phyloP scores from a whole-genome alignment of 1,284 basidiomycete genomes.

The Melampsora americana region DNA sequence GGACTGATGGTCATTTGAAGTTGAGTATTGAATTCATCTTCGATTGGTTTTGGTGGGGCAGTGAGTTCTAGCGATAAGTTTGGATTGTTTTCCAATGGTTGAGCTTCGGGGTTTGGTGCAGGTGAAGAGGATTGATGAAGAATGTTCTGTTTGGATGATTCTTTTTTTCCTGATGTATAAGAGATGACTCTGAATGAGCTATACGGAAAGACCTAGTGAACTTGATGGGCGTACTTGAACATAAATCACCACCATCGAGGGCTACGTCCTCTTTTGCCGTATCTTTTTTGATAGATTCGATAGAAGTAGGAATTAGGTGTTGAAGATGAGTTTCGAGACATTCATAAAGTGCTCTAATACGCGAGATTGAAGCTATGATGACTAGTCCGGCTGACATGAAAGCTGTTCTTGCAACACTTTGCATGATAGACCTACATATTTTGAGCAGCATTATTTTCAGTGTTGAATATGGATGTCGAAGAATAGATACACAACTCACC shows the following conservation, averaged over 20 bases:
- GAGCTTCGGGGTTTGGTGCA: not conserved
- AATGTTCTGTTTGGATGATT: not conserved
- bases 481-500: not conserved
- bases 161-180: not conserved
- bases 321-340: not conserved
- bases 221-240: not conserved
- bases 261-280: not conserved
- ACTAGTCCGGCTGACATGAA: constrained; percentile 23
- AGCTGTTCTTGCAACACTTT: constrained; percentile 17
- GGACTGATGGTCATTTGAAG: not conserved
- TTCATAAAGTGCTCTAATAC: constrained; percentile 11
- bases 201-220: not conserved
- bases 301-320: not conserved
- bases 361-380: constrained; percentile 9
- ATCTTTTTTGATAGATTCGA: not conserved
- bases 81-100: not conserved
- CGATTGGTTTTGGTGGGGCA: not conserved
- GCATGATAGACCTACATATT: constrained; percentile 11
- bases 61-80: not conserved
- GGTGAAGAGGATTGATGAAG: not conserved
- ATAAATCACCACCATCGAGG: not conserved
- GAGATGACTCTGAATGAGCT: not conserved
- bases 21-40: not conserved
- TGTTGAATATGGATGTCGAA: not conserved
- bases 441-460: not conserved